Conservation (phyloP, 192 early-diverging fungal genomes). For the Borealophlyctis nickersoniae region DNA sequence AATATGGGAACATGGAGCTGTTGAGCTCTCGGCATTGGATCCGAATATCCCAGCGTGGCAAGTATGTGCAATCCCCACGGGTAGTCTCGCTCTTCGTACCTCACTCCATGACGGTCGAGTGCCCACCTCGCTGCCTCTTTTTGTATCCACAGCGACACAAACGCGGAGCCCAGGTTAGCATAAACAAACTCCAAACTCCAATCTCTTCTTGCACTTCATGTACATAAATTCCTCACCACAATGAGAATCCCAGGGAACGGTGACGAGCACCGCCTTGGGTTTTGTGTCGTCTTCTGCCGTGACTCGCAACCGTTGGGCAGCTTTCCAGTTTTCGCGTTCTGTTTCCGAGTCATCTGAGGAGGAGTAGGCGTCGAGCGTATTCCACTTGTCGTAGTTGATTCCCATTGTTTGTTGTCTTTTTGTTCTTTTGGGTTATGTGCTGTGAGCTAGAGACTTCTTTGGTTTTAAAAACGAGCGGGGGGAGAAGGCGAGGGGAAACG, state of each 20-base stretch:
- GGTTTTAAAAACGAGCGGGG: no score
- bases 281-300: constrained; percentile 7
- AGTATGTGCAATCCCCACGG: constrained; percentile 42
- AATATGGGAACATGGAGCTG: constrained; percentile 39
- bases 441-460: no score
- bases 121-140: constrained; percentile 44
- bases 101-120: constrained; percentile 39
- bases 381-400: constrained; percentile 31
- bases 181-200: not conserved
- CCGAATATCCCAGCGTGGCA: constrained; percentile 32
- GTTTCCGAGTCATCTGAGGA: constrained; percentile 15
- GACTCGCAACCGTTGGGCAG: constrained; percentile 12
- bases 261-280: constrained; percentile 18
- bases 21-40: constrained; percentile 27
- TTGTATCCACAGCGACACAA: no score
- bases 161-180: not conserved
- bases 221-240: constrained; percentile 21
- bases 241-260: constrained; percentile 30
- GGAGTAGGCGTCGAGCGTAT: constrained; percentile 17
- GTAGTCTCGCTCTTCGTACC: constrained; percentile 32
- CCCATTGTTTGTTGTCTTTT: constrained; percentile 15
- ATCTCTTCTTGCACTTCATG: not conserved
- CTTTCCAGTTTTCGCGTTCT: not conserved
- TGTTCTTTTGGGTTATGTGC: not conserved
- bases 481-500: no score